A percentile compares a stretch with the other conserved stretches of the same genome.
Evolutionary conservation across 805 yeast species (phyloP).

Genomic region (Zygosaccharomyces siamensis): DNA sequence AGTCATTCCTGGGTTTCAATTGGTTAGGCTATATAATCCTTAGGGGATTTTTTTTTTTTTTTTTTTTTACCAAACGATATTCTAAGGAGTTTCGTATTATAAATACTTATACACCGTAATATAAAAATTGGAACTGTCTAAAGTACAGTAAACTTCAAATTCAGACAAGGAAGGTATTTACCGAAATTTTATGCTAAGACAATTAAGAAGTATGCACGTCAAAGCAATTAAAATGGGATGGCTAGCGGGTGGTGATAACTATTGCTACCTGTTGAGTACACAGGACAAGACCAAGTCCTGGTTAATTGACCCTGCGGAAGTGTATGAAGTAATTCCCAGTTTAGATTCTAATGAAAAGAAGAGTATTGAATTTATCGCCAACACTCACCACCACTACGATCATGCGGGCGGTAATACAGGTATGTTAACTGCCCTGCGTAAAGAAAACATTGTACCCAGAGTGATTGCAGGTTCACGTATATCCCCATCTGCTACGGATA

Average conservation of each 20-base stretch:
- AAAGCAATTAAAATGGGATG: slow-evolving; percentile 86
- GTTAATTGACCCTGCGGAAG: slow-evolving; percentile 91
- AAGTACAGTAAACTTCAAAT: neutral
- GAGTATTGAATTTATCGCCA: slow-evolving; percentile 71
- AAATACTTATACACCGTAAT: neutral
- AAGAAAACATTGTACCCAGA: slow-evolving; percentile 41
- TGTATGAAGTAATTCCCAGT: slow-evolving; percentile 56
- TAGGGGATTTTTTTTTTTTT: neutral
- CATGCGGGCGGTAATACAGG: slow-evolving; percentile 81
- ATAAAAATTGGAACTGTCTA: neutral
- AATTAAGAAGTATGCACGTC: slow-evolving; percentile 66
- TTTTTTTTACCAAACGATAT: neutral
- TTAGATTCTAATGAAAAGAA: slow-evolving; percentile 38
- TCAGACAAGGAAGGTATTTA: neutral
- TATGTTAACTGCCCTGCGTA: slow-evolving; percentile 27
- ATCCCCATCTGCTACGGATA: slow-evolving; percentile 58
- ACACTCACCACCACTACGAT: slow-evolving; percentile 95
- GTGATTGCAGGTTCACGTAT: slow-evolving; percentile 67
- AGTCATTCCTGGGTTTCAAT: neutral
- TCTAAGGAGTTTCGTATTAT: neutral
- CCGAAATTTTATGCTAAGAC: slow-evolving; percentile 8
- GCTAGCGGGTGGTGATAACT: slow-evolving; percentile 84
- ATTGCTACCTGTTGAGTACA: slow-evolving; percentile 64
- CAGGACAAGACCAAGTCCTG: slow-evolving; percentile 66
- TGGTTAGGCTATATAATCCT: neutral